phyloP scores from a whole-genome alignment of 345 rosid genomes.

The Raphanus sativus region DNA sequence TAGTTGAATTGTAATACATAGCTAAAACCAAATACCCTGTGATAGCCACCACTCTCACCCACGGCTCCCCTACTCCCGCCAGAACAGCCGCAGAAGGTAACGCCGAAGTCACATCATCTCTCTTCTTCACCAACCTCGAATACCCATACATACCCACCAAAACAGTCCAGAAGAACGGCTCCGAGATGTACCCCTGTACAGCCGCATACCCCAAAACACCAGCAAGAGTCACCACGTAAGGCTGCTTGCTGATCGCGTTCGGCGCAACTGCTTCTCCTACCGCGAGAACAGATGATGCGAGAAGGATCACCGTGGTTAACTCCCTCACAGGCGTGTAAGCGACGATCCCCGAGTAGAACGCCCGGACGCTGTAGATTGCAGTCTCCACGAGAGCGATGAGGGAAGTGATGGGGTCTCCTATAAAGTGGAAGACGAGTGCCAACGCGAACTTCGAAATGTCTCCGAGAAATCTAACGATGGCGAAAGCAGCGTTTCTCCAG shows the following conservation, averaged over 20 bases:
- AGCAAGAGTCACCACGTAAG: slow-evolving; percentile 58
- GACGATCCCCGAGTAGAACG: slow-evolving; percentile 71
- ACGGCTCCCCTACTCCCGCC: slow-evolving; percentile 83
- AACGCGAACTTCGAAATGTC: slow-evolving; percentile 62
- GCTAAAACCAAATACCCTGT: slow-evolving; percentile 62
- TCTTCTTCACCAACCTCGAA: slow-evolving; percentile 59
- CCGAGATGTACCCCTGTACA: slow-evolving; percentile 69
- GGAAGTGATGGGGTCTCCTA: slow-evolving; percentile 75
- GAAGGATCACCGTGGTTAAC: slow-evolving; percentile 56
- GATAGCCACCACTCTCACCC: slow-evolving; percentile 71
- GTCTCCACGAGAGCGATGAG: slow-evolving; percentile 56
- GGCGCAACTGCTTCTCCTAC: slow-evolving; percentile 82
- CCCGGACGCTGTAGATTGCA: slow-evolving; percentile 49
- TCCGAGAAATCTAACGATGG: slow-evolving; percentile 49
- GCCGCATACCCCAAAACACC: slow-evolving; percentile 80
- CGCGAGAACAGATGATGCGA: slow-evolving; percentile 72
- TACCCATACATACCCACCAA: slow-evolving; percentile 62
- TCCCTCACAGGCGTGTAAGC: slow-evolving; percentile 73
- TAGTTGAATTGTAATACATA: slow-evolving; percentile 60
- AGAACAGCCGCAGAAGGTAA: slow-evolving; percentile 75
- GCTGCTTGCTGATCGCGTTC: slow-evolving; percentile 58
- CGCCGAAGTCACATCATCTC: slow-evolving; percentile 74
- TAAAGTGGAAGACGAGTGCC: slow-evolving; percentile 70
- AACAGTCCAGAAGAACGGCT: slow-evolving; percentile 80
- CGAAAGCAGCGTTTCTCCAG: slow-evolving; percentile 58